phyloP scores from a whole-genome alignment of 129 eudicot genomes.

The Flaveria robusta region DNA sequence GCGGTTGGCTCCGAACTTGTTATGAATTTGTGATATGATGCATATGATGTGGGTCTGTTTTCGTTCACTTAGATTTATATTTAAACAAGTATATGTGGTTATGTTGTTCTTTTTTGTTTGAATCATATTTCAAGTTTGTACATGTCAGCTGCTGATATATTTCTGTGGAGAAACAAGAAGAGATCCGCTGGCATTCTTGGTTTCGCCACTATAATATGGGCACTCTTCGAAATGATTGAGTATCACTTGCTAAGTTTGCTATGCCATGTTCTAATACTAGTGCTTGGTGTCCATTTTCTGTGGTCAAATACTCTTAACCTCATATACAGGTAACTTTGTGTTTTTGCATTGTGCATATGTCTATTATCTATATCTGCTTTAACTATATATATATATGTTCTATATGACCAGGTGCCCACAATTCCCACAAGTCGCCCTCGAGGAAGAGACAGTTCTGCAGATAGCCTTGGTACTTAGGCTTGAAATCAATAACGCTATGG shows the following conservation, averaged over 20 bases:
- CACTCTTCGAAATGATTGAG: constrained; percentile 73
- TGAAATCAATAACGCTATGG: constrained; percentile 68
- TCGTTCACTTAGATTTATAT: not conserved
- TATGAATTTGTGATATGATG: constrained; percentile 1
- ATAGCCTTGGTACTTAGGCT: constrained; percentile 56
- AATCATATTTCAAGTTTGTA: not conserved
- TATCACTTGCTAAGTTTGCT: constrained; percentile 85
- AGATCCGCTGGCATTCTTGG: constrained; percentile 60
- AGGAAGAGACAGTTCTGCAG: constrained; percentile 62
- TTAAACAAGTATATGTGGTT: not conserved
- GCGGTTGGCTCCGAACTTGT: not conserved
- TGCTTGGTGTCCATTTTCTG: constrained; percentile 56
- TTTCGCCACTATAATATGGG: constrained; percentile 81
- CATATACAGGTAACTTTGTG: constrained; percentile 59
- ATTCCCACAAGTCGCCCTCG: constrained; percentile 72
- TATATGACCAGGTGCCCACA: constrained; percentile 59
- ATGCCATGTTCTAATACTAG: constrained; percentile 70
- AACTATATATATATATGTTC: not conserved
- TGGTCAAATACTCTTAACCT: constrained; percentile 80
- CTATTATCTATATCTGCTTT: not conserved
- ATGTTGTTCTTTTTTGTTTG: not conserved
- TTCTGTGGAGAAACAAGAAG: constrained; percentile 87
- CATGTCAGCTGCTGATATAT: constrained; percentile 79
- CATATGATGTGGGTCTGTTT: not conserved
- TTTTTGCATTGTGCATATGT: not conserved